Percentiles rank a stretch among this genome's conserved stretches.
Evolutionary conservation across 208 protist species (phyloP).

Genomic region (Acanthamoeba sp.): DNA sequence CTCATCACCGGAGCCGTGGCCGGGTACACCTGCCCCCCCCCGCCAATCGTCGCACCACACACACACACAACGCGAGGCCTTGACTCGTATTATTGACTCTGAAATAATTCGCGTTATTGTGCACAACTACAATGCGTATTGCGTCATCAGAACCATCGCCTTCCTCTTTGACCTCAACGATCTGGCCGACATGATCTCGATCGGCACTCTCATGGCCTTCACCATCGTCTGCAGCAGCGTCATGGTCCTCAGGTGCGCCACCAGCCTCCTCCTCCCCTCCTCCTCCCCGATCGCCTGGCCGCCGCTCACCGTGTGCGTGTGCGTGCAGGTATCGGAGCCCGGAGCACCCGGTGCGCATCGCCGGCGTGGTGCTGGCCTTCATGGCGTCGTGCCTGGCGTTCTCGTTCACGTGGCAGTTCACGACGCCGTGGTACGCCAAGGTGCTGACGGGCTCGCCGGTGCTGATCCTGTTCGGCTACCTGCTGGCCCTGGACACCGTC

Average conservation of each 20-base stretch:
- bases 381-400: neutral
- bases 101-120: no score
- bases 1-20: conserved; percentile 75
- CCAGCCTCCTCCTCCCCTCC: no score
- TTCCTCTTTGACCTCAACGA: conserved; percentile 75
- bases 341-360: conserved; percentile 12
- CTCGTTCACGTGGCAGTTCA: conserved; percentile 64
- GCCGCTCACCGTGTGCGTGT: no score
- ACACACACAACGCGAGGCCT: no score
- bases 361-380: neutral
- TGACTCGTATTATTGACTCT: no score
- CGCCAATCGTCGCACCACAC: no score
- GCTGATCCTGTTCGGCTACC: conserved; percentile 56
- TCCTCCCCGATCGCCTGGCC: no score
- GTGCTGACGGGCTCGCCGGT: neutral
- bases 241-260: conserved; percentile 74
- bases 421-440: conserved; percentile 37
- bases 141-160: no score
- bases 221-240: conserved; percentile 81
- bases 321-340: neutral
- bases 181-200: conserved; percentile 81
- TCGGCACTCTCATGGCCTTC: conserved; percentile 84
- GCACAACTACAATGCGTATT: no score
- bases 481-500: neutral
- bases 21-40: no score